phyloP scores from a whole-genome alignment of 768 basidiomycete genomes.

The Kwoniella mangroviensis region DNA sequence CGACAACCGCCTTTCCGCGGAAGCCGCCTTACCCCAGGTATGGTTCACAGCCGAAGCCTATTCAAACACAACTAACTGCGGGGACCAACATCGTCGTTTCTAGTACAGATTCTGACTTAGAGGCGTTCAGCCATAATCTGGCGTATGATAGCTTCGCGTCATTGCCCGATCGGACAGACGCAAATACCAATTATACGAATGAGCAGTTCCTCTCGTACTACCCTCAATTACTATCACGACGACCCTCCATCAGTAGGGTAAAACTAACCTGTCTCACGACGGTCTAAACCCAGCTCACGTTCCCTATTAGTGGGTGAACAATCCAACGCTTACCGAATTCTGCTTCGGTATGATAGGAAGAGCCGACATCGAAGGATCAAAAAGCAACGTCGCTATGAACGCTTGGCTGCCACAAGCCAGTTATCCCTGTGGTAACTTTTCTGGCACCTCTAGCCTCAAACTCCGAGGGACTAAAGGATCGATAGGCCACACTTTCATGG shows the following conservation, averaged over 20 bases:
- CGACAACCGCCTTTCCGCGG: conserved; percentile 62
- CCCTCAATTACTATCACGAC: conserved; percentile 76
- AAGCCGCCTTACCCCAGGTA: conserved; percentile 62
- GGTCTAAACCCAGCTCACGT: conserved; percentile 66
- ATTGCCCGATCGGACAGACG: conserved; percentile 64
- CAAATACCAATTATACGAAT: conserved; percentile 84
- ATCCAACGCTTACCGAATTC: conserved; percentile 75
- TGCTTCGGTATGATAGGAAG: conserved; percentile 78
- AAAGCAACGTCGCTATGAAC: conserved; percentile 83
- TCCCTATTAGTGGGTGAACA: conserved; percentile 81
- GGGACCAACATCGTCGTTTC: conserved; percentile 74
- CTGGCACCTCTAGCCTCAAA: conserved; percentile 80
- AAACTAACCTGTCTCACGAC: conserved; percentile 73
- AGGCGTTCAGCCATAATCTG: conserved; percentile 85
- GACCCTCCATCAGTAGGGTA: conserved; percentile 80
- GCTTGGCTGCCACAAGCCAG: conserved; percentile 75
- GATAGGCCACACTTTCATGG: conserved; percentile 82
- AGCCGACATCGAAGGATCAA: conserved; percentile 80
- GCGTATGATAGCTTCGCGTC: conserved; percentile 79
- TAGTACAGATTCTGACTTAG: conserved; percentile 81
- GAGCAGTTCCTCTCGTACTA: conserved; percentile 82
- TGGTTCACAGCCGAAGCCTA: conserved; percentile 74
- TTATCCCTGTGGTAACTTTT: conserved; percentile 80
- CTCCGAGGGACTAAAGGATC: conserved; percentile 79
- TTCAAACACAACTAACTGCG: conserved; percentile 69